Percentiles rank a stretch among this genome's conserved stretches.
These are phyloP conservation scores for Kwoniella sp. DNA, from an alignment of 768 basidiomycete species.

Conservation along the genomic window DNA sequence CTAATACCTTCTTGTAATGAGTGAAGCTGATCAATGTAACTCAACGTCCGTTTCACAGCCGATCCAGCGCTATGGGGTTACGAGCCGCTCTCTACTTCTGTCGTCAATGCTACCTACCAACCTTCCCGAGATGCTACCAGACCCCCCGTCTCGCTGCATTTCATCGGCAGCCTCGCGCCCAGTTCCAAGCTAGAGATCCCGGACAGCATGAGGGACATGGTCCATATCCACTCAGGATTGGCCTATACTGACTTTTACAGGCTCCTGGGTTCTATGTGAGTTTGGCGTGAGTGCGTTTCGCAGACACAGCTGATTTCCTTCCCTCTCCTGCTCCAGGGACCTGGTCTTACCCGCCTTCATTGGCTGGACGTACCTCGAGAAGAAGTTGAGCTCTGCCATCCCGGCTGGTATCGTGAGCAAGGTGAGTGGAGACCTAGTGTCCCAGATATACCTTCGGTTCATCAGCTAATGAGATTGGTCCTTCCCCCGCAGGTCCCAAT, in stretches of 20 bases:
- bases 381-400: constrained; percentile 25
- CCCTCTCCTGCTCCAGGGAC: constrained; percentile 9
- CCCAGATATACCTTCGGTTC: no score
- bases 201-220: constrained; percentile 16
- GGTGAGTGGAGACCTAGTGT: constrained; percentile 6
- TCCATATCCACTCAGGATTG: constrained; percentile 18
- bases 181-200: constrained; percentile 17
- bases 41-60: constrained; percentile 2
- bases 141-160: constrained; percentile 20
- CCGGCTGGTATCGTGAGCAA: constrained; percentile 20
- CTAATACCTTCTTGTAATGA: not conserved
- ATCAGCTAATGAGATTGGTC: no score
- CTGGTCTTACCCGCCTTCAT: constrained; percentile 24
- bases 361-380: constrained; percentile 22
- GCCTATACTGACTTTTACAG: constrained; percentile 24
- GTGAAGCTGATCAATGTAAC: not conserved
- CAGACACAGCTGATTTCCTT: not conserved
- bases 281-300: not conserved
- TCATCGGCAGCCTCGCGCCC: constrained; percentile 15
- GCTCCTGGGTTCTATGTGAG: constrained; percentile 23
- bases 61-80: constrained; percentile 20
- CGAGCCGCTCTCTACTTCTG: constrained; percentile 4
- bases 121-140: constrained; percentile 10
- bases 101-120: constrained; percentile 8
- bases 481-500: constrained; percentile 20